Evolutionary conservation across 768 basidiomycete species (phyloP).

Genomic region (Trametes cinnabarina): DNA sequence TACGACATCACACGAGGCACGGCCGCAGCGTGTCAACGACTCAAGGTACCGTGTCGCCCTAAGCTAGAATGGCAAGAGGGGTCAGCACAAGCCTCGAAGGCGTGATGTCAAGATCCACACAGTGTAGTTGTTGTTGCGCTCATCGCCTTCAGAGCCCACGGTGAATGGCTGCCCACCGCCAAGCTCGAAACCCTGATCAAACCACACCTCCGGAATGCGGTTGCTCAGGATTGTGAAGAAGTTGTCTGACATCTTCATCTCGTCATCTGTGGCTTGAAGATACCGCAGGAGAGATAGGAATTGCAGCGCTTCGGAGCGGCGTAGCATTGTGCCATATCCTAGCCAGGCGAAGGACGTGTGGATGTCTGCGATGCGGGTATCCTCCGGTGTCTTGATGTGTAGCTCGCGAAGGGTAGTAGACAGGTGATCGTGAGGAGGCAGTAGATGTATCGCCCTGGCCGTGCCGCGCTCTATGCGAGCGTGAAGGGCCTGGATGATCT

Average conservation of each 20-base stretch:
- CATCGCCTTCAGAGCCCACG: slow-evolving; percentile 53
- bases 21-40: slow-evolving; percentile 18
- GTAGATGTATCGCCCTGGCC: slow-evolving; percentile 44
- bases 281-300: slow-evolving; percentile 49
- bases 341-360: slow-evolving; percentile 66
- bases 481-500: slow-evolving; percentile 52
- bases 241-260: slow-evolving; percentile 68
- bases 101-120: slow-evolving; percentile 37
- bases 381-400: slow-evolving; percentile 24
- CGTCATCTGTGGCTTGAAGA: slow-evolving; percentile 46
- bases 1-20: slow-evolving; percentile 16
- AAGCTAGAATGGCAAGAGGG: slow-evolving; percentile 33
- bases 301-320: slow-evolving; percentile 38
- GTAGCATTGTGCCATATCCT: slow-evolving; percentile 59
- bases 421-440: slow-evolving; percentile 62
- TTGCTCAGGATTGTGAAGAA: slow-evolving; percentile 63
- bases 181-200: slow-evolving; percentile 60
- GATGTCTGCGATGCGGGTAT: slow-evolving; percentile 29
- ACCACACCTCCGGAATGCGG: slow-evolving; percentile 56
- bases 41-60: slow-evolving; percentile 42
- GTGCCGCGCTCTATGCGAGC: slow-evolving; percentile 34
- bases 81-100: neutral
- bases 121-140: slow-evolving; percentile 57
- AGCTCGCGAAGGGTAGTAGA: slow-evolving; percentile 50
- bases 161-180: slow-evolving; percentile 64